Evolutionary conservation across 2,329 filamentous ascomycete genomes (phyloP), one percentile per base, ranked within the genome.

Genomic region (Xenoacremonium recifei): DNA sequence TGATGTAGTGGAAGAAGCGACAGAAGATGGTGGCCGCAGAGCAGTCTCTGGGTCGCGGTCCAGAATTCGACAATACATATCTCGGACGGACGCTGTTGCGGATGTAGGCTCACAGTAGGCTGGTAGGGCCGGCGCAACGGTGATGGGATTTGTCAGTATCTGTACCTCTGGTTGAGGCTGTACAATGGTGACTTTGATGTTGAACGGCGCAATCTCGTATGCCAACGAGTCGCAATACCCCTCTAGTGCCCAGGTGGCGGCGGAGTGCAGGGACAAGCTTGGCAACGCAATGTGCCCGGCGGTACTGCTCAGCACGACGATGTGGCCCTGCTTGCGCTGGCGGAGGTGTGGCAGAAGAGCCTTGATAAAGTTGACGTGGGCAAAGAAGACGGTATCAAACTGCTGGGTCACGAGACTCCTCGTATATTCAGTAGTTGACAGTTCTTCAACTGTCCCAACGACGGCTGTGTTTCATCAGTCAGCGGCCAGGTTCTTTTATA

Each of bases 181-280:
- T 33, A 99, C 85, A 53, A 97, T 91, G 30, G 90, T 96, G 65
- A 97, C 81, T 66, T 92, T 95, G 70, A 97, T 83, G 68, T 96
- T 96, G 72, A 97, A 97, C 0, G 93, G 93, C 1, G 92, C 87
- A 50, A 99, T 87, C 67, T 99, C 93, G 67, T 96, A 99, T 2
- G 92, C 91, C 18, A 99, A 76, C 45, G 89, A 89, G 68, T 97
- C 92, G 69, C 91, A 96, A 64, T 93, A 96, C 15, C 92, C 93
- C 68, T 97, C 93, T 25, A 96, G 78, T 2, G 90, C 93, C 90
- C 92, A 96, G 27, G 90, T 91, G 12, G 90, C 87, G 15, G 92
- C 89, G 51, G 90, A 93, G 64, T 95, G 93, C 73, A 95, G 87
- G 42, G 89, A 80, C 69, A 97, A 80, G 3, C 91, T 90, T 0